Evolutionary conservation across 768 basidiomycete genomes (phyloP).

Genomic region (Kondoa subrosea): DNA sequence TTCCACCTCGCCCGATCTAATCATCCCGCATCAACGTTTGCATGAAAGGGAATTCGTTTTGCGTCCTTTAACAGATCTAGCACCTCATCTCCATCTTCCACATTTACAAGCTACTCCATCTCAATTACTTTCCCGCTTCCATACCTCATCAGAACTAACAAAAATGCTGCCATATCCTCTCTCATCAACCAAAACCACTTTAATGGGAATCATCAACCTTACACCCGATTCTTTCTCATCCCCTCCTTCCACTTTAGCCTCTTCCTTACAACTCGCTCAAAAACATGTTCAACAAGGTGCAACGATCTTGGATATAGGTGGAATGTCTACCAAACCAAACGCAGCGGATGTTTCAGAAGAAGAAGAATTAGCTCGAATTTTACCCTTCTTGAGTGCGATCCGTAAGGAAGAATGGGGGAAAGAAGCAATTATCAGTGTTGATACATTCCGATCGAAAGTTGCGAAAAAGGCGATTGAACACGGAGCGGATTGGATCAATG

Average conservation of each 20-base stretch:
- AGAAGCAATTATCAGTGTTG: slow-evolving; percentile 52
- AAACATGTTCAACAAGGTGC: slow-evolving; percentile 39
- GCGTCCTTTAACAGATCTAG: slow-evolving; percentile 53
- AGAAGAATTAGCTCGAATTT: slow-evolving; percentile 57
- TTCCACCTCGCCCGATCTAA: slow-evolving; percentile 34
- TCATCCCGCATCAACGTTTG: slow-evolving; percentile 68
- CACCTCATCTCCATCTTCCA: background rate
- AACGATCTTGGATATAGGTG: slow-evolving; percentile 76
- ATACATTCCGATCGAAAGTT: slow-evolving; percentile 74
- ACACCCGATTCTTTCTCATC: slow-evolving; percentile 92
- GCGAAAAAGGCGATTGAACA: slow-evolving; percentile 56
- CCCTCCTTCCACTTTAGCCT: slow-evolving; percentile 39
- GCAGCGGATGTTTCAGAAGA: slow-evolving; percentile 48
- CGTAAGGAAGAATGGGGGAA: slow-evolving; percentile 32
- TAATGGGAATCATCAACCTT: slow-evolving; percentile 85
- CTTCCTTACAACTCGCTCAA: slow-evolving; percentile 35
- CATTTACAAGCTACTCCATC: background rate
- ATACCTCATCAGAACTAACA: slow-evolving; percentile 20
- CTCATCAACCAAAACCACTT: slow-evolving; percentile 34
- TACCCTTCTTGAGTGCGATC: slow-evolving; percentile 51
- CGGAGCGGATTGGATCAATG: slow-evolving; percentile 87
- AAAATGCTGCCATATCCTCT: slow-evolving; percentile 26
- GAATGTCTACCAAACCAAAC: slow-evolving; percentile 77
- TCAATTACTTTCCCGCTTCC: slow-evolving; percentile 1
- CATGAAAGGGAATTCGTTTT: slow-evolving; percentile 82